A percentile compares a stretch with the other conserved stretches of the same genome.
These are phyloP conservation scores for Yamadazyma diddensiae DNA, from an alignment of 1,139 yeast species.

Conservation along the genomic window DNA sequence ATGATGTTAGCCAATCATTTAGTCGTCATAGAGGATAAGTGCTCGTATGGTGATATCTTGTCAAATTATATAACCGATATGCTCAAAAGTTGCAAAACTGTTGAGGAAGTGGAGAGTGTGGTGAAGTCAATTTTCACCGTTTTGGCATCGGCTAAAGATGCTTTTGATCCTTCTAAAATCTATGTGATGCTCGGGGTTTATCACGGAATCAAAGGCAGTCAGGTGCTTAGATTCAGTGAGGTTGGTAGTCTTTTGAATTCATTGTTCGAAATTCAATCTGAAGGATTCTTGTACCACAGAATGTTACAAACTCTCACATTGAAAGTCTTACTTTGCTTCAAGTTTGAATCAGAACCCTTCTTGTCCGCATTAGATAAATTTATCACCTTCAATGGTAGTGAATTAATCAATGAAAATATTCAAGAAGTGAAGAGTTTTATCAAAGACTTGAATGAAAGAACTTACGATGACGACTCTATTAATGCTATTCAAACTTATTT, in stretches of 20 bases:
- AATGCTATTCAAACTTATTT: constrained; percentile 9
- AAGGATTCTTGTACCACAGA: constrained; percentile 55
- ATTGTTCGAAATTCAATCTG: constrained; percentile 54
- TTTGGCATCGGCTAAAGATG: constrained; percentile 44
- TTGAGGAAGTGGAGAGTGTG: constrained; percentile 21
- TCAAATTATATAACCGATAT: constrained; percentile 47
- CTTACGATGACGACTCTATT: constrained; percentile 1
- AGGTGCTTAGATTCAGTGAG: constrained; percentile 26
- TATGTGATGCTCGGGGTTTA: constrained; percentile 59
- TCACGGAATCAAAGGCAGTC: constrained; percentile 41
- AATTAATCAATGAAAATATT: constrained; percentile 33
- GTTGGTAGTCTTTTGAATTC: constrained; percentile 32
- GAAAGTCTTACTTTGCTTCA: constrained; percentile 37
- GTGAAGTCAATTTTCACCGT: constrained; percentile 38
- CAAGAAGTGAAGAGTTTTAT: constrained; percentile 13
- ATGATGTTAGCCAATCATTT: constrained; percentile 67
- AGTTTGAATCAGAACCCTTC: constrained; percentile 21
- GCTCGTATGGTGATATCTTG: constrained; percentile 59
- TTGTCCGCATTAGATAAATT: constrained; percentile 36
- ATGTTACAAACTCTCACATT: constrained; percentile 52
- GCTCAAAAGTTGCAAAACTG: constrained; percentile 31
- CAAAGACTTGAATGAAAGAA: neutral
- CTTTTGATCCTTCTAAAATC: constrained; percentile 73
- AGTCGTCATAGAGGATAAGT: constrained; percentile 32
- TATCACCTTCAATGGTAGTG: constrained; percentile 38